Conservation (phyloP, 345 rosid genomes). For the Eutrema heterophyllum region DNA sequence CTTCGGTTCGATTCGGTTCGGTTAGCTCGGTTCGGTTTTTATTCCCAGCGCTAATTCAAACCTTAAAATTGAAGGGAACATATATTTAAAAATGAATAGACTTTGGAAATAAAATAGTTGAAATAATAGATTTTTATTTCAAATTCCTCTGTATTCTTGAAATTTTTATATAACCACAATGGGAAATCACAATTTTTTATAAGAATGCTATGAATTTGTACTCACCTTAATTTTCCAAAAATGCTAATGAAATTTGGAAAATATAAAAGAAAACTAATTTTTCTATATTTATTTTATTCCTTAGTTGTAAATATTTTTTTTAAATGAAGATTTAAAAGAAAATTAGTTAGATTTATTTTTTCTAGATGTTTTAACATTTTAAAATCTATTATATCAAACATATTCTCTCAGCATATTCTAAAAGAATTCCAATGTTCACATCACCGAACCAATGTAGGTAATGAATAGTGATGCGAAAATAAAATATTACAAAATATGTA, state of each 20-base stretch:
- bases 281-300: background rate
- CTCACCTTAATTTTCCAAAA: background rate
- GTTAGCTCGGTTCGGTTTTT: no score
- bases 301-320: background rate
- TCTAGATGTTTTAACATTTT: background rate
- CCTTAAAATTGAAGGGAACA: background rate
- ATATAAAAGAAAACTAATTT: background rate
- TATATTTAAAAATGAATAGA: background rate
- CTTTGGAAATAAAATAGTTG: background rate
- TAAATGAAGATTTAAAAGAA: background rate
- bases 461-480: background rate
- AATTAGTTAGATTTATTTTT: background rate
- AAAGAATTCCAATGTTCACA: background rate
- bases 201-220: background rate
- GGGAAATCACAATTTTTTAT: background rate
- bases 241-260: background rate
- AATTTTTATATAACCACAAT: background rate
- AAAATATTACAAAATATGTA: background rate
- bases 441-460: background rate
- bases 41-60: no score
- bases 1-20: no score
- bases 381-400: background rate
- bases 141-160: background rate
- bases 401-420: conserved; percentile 10
- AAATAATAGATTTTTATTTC: background rate